These are phyloP conservation scores for Capsella rubella DNA, from an alignment of 441 rosid species.

Conservation along the genomic window DNA sequence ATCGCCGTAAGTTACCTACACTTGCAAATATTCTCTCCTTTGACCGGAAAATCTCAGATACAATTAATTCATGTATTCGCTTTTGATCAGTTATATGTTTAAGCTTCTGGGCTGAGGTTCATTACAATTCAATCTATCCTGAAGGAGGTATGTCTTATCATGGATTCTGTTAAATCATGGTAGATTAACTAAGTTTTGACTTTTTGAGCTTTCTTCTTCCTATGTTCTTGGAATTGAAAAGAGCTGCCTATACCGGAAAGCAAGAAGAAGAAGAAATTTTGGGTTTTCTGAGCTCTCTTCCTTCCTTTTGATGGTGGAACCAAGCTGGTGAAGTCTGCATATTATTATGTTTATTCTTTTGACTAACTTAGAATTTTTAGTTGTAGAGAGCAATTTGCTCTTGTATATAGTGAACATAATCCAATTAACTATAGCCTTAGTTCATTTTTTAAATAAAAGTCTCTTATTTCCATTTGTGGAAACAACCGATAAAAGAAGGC, in stretches of 20 bases:
- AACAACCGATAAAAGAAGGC: neutral
- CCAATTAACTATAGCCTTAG: neutral
- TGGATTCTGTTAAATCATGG: constrained; percentile 7
- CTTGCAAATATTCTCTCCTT: neutral
- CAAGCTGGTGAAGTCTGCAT: constrained; percentile 21
- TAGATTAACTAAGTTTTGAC: neutral
- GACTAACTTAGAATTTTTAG: constrained; percentile 32
- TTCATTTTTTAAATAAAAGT: neutral
- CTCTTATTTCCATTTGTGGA: neutral
- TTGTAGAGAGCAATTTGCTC: constrained; percentile 22
- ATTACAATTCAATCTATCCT: constrained; percentile 92
- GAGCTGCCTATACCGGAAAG: constrained; percentile 41
- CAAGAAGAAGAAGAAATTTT: constrained; percentile 43
- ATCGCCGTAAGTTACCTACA: constrained; percentile 60
- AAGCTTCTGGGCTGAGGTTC: constrained; percentile 99
- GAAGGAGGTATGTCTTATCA: constrained; percentile 68
- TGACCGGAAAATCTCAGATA: constrained; percentile 1
- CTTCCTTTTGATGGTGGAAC: constrained; percentile 5
- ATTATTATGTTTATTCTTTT: constrained; percentile 32
- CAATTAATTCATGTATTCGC: neutral
- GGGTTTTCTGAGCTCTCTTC: constrained; percentile 35
- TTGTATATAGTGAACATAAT: constrained; percentile 35
- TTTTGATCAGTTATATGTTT: constrained; percentile 73
- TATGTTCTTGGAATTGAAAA: constrained; percentile 27
- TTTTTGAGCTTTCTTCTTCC: neutral